A percentile compares a stretch with the other conserved stretches of the same genome.
These are phyloP conservation scores for Hymenoscyphus repandus DNA, from an alignment of 2,329 filamentous ascomycete species.

Conservation along the genomic window DNA sequence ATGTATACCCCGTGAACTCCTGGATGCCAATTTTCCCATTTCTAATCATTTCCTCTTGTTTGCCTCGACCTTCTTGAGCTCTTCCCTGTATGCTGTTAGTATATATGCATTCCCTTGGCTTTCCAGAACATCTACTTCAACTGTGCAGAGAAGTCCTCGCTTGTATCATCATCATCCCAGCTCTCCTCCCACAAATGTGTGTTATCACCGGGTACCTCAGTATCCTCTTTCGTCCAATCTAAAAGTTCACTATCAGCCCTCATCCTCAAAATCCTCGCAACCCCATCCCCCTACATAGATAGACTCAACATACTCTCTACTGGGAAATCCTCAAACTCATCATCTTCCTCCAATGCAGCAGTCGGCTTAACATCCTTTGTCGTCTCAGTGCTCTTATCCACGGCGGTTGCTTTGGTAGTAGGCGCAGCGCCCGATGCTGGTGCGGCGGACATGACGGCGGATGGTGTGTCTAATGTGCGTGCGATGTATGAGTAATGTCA, in stretches of 20 bases:
- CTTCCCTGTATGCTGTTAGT: constrained; percentile 54
- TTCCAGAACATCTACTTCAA: constrained; percentile 62
- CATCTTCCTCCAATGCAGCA: constrained; percentile 83
- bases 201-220: constrained; percentile 70
- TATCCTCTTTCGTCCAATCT: constrained; percentile 94
- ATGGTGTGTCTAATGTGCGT: not conserved
- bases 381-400: constrained; percentile 29
- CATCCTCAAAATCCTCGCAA: not conserved
- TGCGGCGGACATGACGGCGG: constrained; percentile 29
- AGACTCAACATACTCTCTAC: constrained; percentile 67
- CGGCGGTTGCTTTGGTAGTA: constrained; percentile 19
- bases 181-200: constrained; percentile 98
- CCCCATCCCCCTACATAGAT: constrained; percentile 4
- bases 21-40: constrained; percentile 27
- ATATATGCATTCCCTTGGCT: not conserved
- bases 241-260: constrained; percentile 14
- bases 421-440: constrained; percentile 25
- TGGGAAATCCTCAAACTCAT: constrained; percentile 98
- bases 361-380: constrained; percentile 38
- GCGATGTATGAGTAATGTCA: not conserved
- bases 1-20: constrained; percentile 24
- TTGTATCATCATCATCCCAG: constrained; percentile 98
- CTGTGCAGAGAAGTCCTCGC: constrained; percentile 92
- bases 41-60: constrained; percentile 54
- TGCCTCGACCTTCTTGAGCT: constrained; percentile 88